phyloP scores from a whole-genome alignment of 2,329 filamentous ascomycete species.

The Nemania abortiva region DNA sequence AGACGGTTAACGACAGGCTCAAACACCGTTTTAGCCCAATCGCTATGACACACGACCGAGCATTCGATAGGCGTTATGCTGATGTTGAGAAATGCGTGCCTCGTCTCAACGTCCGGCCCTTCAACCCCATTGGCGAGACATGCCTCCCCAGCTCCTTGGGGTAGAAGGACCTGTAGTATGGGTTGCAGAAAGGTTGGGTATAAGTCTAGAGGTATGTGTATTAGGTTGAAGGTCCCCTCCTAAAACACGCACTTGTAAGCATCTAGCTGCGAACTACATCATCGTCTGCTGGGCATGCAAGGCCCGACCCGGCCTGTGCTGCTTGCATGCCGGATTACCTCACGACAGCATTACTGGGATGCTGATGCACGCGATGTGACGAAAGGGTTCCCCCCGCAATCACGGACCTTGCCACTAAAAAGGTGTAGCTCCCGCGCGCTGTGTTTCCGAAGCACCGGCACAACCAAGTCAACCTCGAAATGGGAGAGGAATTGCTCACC shows the following conservation, averaged over 20 bases:
- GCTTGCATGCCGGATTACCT: constrained; percentile 28
- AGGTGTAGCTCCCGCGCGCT: not conserved
- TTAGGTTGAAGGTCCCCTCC: constrained; percentile 88
- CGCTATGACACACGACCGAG: constrained; percentile 87
- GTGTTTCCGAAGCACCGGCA: not conserved
- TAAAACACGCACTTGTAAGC: constrained; percentile 55
- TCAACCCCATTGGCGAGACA: constrained; percentile 55
- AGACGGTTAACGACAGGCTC: constrained; percentile 75
- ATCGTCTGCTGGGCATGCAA: constrained; percentile 16
- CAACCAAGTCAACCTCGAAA: not conserved
- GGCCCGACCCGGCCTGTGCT: constrained; percentile 4
- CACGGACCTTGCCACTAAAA: constrained; percentile 11
- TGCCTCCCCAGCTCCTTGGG: constrained; percentile 60
- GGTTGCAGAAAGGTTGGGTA: constrained; percentile 85
- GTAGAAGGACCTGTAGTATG: constrained; percentile 86
- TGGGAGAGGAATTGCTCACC: constrained; percentile 43
- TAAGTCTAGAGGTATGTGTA: constrained; percentile 87
- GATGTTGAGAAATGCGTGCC: constrained; percentile 90
- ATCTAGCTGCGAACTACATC: constrained; percentile 7
- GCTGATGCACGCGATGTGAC: constrained; percentile 22
- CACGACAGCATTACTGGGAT: not conserved
- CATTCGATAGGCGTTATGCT: constrained; percentile 93
- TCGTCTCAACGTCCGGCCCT: constrained; percentile 63
- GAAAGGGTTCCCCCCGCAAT: constrained; percentile 10
- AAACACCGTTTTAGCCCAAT: constrained; percentile 81